Evolutionary conservation across 768 basidiomycete genomes (phyloP), one percentile per base, ranked within the genome.

Genomic region (Myochromella boudieri): DNA sequence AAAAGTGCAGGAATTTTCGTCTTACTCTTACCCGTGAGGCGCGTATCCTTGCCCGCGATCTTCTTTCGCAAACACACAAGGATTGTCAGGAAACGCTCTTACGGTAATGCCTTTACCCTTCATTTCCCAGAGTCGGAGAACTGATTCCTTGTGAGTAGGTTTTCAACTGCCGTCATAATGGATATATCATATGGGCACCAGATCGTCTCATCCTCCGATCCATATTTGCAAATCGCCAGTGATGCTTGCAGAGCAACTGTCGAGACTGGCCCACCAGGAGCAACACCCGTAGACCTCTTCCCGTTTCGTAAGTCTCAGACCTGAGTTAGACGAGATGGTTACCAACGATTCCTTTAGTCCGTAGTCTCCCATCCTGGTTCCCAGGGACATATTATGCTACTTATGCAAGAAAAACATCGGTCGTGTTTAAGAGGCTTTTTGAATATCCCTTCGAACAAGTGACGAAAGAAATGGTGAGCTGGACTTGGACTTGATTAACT

Each of bases 171-270:
- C 2, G 55, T 57, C 7, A 61, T 64, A 24, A 60, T 65, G 51
- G 46, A 48, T 22, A 43, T 62, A 15, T 55, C 62, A 0, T 69
- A 65, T 37, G 71, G 72, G 6, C 63, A 69, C 27, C 52, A 54
- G 17, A 58, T 71, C 33, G 49, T 53, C 2, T 61, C 60, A 10
- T 46, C 55, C 27, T 65, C 71, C 9, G 74, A 78, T 44, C 63
- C 63, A 1, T 65, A 70, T 41, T 58, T 79, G 20, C 43, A 53
- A 9, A 55, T 69, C 8, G 71, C 68, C 9, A 64, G 72, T 28
- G 55, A 60, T 15, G 62, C 67, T 10, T 51, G 62, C 21, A 37
- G 57, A 14, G 50, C 65, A 46, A 42, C 63, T 36, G 25, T 51
- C 41, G 24, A 57, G 49, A 36, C 64, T 49, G 53, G 56, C 37